Conservation (phyloP, 192 early-diverging fungal genomes). For the Lunasporangiospora selenospora region DNA sequence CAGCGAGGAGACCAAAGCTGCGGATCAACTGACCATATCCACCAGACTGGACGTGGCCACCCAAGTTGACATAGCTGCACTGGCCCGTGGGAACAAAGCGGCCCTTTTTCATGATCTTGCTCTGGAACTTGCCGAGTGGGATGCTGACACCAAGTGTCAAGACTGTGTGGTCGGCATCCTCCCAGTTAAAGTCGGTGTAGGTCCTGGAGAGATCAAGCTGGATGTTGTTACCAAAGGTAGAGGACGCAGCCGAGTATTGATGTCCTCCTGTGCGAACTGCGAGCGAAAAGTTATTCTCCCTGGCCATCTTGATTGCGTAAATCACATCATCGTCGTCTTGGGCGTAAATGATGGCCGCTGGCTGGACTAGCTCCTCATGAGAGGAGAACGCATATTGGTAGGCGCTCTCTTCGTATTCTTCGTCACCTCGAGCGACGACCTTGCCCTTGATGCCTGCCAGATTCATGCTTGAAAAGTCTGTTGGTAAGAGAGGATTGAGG, state of each 20-base stretch:
- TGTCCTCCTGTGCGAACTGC: constrained; percentile 44
- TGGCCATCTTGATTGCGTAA: constrained; percentile 35
- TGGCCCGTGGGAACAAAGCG: constrained; percentile 35
- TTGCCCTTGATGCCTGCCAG: constrained; percentile 10
- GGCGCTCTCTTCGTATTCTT: background rate
- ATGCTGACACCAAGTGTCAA: constrained; percentile 35
- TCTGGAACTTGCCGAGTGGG: constrained; percentile 21
- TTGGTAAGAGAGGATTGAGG: no score
- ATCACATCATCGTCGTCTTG: constrained; percentile 26
- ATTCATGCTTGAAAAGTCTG: no score
- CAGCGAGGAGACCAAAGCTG: constrained; percentile 45
- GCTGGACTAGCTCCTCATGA: constrained; percentile 12
- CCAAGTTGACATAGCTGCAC: constrained; percentile 31
- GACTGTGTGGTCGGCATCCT: constrained; percentile 15
- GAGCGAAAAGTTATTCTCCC: constrained; percentile 10
- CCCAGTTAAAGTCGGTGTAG: constrained; percentile 31
- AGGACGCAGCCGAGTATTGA: constrained; percentile 37
- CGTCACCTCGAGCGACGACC: constrained; percentile 2
- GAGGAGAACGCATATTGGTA: constrained; percentile 34
- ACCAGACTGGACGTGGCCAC: constrained; percentile 46
- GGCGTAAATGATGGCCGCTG: constrained; percentile 22
- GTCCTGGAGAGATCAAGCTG: constrained; percentile 43
- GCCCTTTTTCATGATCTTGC: constrained; percentile 15
- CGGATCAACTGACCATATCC: constrained; percentile 37
- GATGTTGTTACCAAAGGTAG: constrained; percentile 26